Conservation (phyloP, 331 rosid genomes). For the Pyracantha coccinea region DNA sequence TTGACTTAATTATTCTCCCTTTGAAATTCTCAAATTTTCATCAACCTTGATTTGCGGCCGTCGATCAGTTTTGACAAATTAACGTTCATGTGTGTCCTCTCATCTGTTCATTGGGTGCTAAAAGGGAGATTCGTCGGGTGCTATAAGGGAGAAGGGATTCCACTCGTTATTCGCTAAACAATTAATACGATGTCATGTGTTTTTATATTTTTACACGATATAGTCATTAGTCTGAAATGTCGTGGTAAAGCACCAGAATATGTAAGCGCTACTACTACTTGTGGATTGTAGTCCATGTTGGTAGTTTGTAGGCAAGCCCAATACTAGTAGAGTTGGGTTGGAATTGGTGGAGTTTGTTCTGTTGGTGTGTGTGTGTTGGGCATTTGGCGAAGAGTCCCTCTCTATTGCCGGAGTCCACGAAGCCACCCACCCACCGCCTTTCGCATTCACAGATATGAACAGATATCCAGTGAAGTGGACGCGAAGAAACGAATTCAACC, state of each 20-base stretch:
- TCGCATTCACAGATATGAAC: constrained; percentile 25
- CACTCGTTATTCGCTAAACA: too few species aligned
- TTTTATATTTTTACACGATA: too few species aligned
- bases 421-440: constrained; percentile 41
- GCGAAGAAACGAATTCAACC: constrained; percentile 89
- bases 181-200: too few species aligned
- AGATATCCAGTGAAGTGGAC: constrained; percentile 94
- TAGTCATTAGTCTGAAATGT: too few species aligned
- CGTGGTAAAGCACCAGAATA: too few species aligned
- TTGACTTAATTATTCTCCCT: neutral
- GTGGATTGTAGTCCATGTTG: too few species aligned
- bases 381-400: constrained; percentile 28
- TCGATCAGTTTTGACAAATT: too few species aligned
- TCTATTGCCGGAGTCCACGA: constrained; percentile 11
- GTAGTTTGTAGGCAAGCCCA: neutral
- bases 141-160: too few species aligned
- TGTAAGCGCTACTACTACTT: too few species aligned
- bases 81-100: too few species aligned
- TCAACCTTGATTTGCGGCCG: neutral
- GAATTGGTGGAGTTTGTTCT: neutral
- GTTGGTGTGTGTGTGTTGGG: constrained; percentile 2
- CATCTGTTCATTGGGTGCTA: too few species aligned
- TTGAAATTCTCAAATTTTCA: neutral
- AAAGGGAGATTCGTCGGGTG: too few species aligned
- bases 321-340: neutral